phyloP scores from a whole-genome alignment of 1,139 yeast species.

The Yamadazyma sp. region DNA sequence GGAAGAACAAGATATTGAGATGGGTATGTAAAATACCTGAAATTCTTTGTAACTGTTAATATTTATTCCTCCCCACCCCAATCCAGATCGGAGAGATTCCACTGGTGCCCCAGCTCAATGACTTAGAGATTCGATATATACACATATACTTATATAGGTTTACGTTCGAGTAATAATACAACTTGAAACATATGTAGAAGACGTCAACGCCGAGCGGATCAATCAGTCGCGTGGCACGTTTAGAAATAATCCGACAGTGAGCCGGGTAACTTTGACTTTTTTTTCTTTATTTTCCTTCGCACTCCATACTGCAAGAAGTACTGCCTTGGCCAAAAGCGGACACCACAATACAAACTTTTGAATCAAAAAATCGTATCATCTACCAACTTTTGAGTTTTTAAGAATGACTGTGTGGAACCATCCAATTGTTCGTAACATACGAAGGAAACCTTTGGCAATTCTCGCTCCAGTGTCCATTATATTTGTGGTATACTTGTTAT shows the following conservation, averaged over 20 bases:
- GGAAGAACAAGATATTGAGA: slow-evolving; percentile 40
- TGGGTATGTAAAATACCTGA: slow-evolving; percentile 24
- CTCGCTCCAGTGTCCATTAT: slow-evolving; percentile 48
- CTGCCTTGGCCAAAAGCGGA: background rate
- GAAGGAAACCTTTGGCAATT: slow-evolving; percentile 55
- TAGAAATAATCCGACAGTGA: background rate
- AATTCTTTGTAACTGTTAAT: background rate
- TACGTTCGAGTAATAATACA: background rate
- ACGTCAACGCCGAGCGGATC: too few species aligned
- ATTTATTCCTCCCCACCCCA: background rate
- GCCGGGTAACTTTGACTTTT: slow-evolving; percentile 5
- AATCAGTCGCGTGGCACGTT: slow-evolving; percentile 5
- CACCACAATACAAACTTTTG: background rate
- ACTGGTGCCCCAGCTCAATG: background rate
- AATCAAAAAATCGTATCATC: background rate
- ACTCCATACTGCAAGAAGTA: background rate
- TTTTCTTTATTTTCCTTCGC: background rate
- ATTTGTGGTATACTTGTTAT: slow-evolving; percentile 40
- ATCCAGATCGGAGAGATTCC: background rate
- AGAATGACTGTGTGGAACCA: slow-evolving; percentile 7
- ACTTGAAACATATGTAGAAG: too few species aligned
- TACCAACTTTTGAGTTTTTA: too few species aligned
- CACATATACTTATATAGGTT: background rate
- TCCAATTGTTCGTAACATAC: slow-evolving; percentile 47
- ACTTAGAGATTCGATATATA: background rate